These are phyloP conservation scores for Trichoderma koningii DNA, from an alignment of 2,329 filamentous ascomycete genomes.

Conservation along the genomic window DNA sequence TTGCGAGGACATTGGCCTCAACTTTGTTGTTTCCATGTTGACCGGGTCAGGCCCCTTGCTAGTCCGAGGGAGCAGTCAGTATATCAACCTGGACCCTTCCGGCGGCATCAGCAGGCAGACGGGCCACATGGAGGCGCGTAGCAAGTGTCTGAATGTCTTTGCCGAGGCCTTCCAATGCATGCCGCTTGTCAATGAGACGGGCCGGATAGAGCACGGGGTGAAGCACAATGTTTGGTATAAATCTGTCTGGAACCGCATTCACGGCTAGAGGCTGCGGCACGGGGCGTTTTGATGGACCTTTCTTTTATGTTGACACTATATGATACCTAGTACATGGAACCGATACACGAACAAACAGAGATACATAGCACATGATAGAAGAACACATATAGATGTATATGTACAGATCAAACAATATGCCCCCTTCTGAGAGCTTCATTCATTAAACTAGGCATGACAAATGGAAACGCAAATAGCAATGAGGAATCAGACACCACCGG, in stretches of 20 bases:
- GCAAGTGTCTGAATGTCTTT: slow-evolving; percentile 42
- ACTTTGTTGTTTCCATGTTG: slow-evolving; percentile 41
- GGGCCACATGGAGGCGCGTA: slow-evolving; percentile 41
- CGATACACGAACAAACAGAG: background rate
- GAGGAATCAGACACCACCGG: background rate
- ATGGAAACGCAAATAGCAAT: background rate
- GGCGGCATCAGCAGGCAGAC: slow-evolving; percentile 40
- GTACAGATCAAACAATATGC: slow-evolving; percentile 1
- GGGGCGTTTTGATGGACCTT: background rate
- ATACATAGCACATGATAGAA: too few relatives aligned
- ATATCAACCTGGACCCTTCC: slow-evolving; percentile 39
- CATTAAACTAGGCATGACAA: slow-evolving; percentile 3
- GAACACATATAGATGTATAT: slow-evolving; percentile 2
- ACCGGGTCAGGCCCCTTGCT: slow-evolving; percentile 42
- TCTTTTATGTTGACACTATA: slow-evolving; percentile 19
- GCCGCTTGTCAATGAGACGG: slow-evolving; percentile 40
- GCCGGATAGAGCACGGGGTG: slow-evolving; percentile 40
- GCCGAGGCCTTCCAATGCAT: slow-evolving; percentile 40
- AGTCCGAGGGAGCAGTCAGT: slow-evolving; percentile 39
- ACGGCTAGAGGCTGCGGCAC: slow-evolving; percentile 14
- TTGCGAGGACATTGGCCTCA: slow-evolving; percentile 47
- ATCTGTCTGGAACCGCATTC: slow-evolving; percentile 28
- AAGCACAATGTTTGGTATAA: slow-evolving; percentile 29
- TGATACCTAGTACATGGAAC: slow-evolving; percentile 12
- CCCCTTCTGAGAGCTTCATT: background rate